Percentiles rank a stretch among this genome's conserved stretches.
Conservation (phyloP, 805 yeast species). For the Lachancea waltii region DNA sequence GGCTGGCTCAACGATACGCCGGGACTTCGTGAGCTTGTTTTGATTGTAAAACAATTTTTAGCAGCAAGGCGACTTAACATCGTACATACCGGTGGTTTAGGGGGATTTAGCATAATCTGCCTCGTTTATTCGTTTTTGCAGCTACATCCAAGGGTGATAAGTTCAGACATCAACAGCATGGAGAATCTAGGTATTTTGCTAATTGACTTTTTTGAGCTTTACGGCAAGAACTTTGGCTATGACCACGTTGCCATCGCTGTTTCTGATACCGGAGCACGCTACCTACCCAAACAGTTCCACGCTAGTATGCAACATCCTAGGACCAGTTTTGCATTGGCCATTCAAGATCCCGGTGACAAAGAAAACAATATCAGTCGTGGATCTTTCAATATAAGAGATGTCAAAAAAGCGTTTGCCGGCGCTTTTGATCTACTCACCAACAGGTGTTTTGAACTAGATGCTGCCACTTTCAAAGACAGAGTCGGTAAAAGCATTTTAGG, state of each 20-base stretch:
- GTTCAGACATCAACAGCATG: conserved; percentile 57
- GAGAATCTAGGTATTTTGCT: conserved; percentile 80
- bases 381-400: conserved; percentile 68
- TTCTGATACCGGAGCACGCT: conserved; percentile 47
- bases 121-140: conserved; percentile 70
- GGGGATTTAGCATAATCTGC: conserved; percentile 91
- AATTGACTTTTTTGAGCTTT: conserved; percentile 87
- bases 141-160: conserved; percentile 69
- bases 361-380: conserved; percentile 82
- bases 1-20: conserved; percentile 69
- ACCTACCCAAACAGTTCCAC: conserved; percentile 51
- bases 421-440: conserved; percentile 74
- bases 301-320: conserved; percentile 45
- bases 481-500: conserved; percentile 72
- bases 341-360: conserved; percentile 85
- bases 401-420: conserved; percentile 82
- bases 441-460: conserved; percentile 66
- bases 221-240: conserved; percentile 85
- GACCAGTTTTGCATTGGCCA: conserved; percentile 57
- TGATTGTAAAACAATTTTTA: conserved; percentile 79
- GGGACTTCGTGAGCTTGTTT: conserved; percentile 73
- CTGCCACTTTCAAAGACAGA: conserved; percentile 58
- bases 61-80: conserved; percentile 71
- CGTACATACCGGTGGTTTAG: conserved; percentile 90
- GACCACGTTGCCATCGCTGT: conserved; percentile 69